Base-by-base conservation (phyloP, 805 yeast genomes). In the Metschnikowia corniflorae region DNA sequence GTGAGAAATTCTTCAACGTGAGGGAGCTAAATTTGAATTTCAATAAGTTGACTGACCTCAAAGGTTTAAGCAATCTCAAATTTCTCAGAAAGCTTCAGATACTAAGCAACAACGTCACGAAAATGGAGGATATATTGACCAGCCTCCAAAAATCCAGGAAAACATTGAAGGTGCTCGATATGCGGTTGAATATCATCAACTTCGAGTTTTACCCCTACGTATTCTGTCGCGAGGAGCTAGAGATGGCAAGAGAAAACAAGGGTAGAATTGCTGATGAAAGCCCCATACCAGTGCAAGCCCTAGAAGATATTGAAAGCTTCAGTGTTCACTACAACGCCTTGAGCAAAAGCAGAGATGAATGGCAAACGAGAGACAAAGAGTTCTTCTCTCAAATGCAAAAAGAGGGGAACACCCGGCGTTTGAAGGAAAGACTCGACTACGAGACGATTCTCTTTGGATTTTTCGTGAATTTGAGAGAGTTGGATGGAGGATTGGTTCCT, bases 251-350 rank as follows among this genome's bases (percentile, higher is more conserved):
- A 19, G 29, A 37, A 12, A 26, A 43, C 18, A 37, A 45, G n/a
- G 25, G 21, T 3, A 32, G 23, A 17, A 7, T 18, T 9, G 10
- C 17, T 8, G 9, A 23, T 6, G 43, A 21, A 42, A 60, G 60
- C 33, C 66, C 70, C 3, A 60, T 74, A 13, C 71, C 65, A 26
- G 49, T 74, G 28, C 75, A 70, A 24, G 68, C 68, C 4, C 51
- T 64, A 31, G 78, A 74, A 32, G 80, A 75, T 42, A 71, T 75
- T 16, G 78, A 73, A 44, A 73, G 71, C 16, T 75, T 75, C 39
- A 58, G 70, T 1, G 64, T 67, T 6, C 74, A 70, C 37, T 75
- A 71, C 46, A 58, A 64, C 19, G 61, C 71, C 4, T 52, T 73
- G 15, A 61, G 58, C 37, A 61, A 56, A 32, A 41, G 49, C 16